Evolutionary conservation across 2,329 filamentous ascomycete species (phyloP), one percentile per base, ranked within the genome.

Genomic region (Fusarium sp.): DNA sequence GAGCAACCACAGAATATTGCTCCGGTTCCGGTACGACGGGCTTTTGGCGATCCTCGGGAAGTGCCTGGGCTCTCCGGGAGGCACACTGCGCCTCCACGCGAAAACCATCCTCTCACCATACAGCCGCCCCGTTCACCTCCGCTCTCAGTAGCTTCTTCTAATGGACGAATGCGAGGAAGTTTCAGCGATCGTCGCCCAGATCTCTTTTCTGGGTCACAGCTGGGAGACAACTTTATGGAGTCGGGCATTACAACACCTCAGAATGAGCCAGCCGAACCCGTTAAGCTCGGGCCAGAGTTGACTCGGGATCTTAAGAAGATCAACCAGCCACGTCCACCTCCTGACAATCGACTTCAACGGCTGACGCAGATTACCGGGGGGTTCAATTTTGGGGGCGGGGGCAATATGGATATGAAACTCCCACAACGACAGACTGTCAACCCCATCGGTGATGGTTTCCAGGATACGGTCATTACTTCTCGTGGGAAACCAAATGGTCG

Each of bases 151-250:
- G 58, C 74, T 30, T 73, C 73, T 20, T 73, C 79, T 10, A 74
- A 73, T 20, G 72, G 67, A 16, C 74, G 71, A 41, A 61, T 68
- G 35, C 73, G 66, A 54, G 57, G 41, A 14, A 66, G 58, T 41
- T 66, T 74, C 30, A 63, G 72, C 60, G 68, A 75, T 68, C 67
- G 68, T 43, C 72, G 72, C 23, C 66, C 66, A 18, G 80, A 79
- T 11, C 66, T 84, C n/a, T 84, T 84, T 45, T 80, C 78, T 32
- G 83, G 83, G 6, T 84, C 83, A 6, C 82, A 84, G 67, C 79
- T 84, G 6, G 82, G 81, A 14, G 83, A 84, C 11, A 80, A 79
- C 54, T 84, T 84, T 45, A 83, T 84, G 82, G 79, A 81, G 23
- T 84, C 83, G 32, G 81, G 82, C 8, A 71, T 83, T 6, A 83